A percentile compares a stretch with the other conserved stretches of the same genome.
These are phyloP conservation scores for Coemansia sp. DNA, from an alignment of 192 early-diverging fungal species.

Conservation along the genomic window DNA sequence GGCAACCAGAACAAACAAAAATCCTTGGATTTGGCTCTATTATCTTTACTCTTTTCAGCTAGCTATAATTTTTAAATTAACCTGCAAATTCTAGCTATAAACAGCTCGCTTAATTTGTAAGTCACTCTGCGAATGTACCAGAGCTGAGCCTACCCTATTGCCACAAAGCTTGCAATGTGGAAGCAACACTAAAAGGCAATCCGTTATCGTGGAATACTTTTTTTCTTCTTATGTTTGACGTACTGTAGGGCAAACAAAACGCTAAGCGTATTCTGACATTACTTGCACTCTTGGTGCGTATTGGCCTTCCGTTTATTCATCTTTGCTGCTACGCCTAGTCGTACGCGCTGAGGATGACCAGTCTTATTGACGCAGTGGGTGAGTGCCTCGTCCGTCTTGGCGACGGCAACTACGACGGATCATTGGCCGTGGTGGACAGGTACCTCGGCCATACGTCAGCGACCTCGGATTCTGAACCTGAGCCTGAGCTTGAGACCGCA, in stretches of 20 bases:
- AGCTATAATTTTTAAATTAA: not conserved
- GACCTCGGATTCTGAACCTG: not conserved
- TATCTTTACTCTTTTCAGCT: too few relatives aligned
- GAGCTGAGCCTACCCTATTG: not conserved
- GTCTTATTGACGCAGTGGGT: constrained; percentile 32
- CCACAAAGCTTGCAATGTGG: not conserved
- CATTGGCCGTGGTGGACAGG: constrained; percentile 29
- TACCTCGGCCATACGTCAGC: constrained; percentile 3
- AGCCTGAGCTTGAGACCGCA: not conserved
- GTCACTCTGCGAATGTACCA: not conserved
- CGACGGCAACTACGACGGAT: constrained; percentile 35
- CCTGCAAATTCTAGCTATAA: not conserved
- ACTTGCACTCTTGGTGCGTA: not conserved
- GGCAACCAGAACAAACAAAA: too few relatives aligned
- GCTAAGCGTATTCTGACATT: not conserved
- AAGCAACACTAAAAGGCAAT: not conserved
- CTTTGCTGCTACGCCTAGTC: not conserved
- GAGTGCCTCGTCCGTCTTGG: constrained; percentile 41
- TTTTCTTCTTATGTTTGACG: not conserved
- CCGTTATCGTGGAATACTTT: not conserved
- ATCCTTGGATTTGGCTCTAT: too few relatives aligned
- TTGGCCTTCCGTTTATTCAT: not conserved
- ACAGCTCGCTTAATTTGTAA: constrained; percentile 1
- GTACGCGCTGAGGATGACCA: constrained; percentile 11
- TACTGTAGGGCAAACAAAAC: not conserved